These are phyloP conservation scores for Maudiozyma serrabonitensis DNA, from an alignment of 805 yeast species.

Conservation along the genomic window DNA sequence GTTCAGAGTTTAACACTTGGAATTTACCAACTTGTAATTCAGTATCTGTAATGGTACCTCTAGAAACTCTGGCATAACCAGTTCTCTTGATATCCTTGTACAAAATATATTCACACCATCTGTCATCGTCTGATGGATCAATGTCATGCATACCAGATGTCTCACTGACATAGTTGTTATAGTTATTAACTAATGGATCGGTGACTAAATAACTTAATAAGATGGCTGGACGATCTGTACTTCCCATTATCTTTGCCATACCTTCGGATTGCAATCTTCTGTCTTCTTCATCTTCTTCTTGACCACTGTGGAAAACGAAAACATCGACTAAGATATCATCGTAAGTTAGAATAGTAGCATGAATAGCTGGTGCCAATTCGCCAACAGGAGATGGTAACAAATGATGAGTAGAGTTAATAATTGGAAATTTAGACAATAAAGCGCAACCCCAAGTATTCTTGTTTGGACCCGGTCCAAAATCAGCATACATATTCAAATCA, in stretches of 20 bases:
- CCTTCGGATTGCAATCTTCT: slow-evolving; percentile 76
- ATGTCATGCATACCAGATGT: slow-evolving; percentile 84
- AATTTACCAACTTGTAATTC: slow-evolving; percentile 94
- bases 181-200: slow-evolving; percentile 78
- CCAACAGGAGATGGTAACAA: slow-evolving; percentile 95
- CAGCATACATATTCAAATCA: slow-evolving; percentile 89
- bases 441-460: slow-evolving; percentile 98
- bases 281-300: slow-evolving; percentile 94
- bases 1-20: slow-evolving; percentile 38
- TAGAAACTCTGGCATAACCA: slow-evolving; percentile 88
- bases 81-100: slow-evolving; percentile 78
- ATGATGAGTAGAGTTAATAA: slow-evolving; percentile 80
- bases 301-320: slow-evolving; percentile 96
- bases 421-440: slow-evolving; percentile 87
- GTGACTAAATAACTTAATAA: slow-evolving; percentile 87
- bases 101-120: slow-evolving; percentile 97
- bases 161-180: slow-evolving; percentile 82
- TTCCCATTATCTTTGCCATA: slow-evolving; percentile 71
- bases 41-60: slow-evolving; percentile 93
- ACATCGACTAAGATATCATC: slow-evolving; percentile 74
- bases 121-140: slow-evolving; percentile 87
- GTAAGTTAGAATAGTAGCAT: slow-evolving; percentile 87
- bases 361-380: slow-evolving; percentile 96
- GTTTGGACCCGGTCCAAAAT: slow-evolving; percentile 96
- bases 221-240: slow-evolving; percentile 72